A percentile compares a stretch with the other conserved stretches of the same genome.
phyloP scores from a whole-genome alignment of 805 yeast species.

The Candida koratica region DNA sequence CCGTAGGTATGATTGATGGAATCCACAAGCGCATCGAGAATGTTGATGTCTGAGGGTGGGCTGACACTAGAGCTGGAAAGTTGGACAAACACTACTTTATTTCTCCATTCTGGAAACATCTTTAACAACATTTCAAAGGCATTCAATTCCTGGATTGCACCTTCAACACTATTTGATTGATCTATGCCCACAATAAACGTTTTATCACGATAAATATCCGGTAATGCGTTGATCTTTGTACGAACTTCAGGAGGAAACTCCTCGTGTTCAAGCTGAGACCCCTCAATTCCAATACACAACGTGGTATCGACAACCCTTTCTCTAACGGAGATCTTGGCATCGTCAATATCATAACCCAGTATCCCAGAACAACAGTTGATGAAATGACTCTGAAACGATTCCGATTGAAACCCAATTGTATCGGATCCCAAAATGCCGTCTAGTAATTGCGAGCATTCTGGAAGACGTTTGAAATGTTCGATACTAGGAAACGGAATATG shows the following conservation, averaged over 20 bases:
- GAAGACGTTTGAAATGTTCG: slow-evolving; percentile 86
- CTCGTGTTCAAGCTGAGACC: slow-evolving; percentile 60
- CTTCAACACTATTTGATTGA: slow-evolving; percentile 84
- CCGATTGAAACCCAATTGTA: slow-evolving; percentile 80
- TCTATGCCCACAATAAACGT: slow-evolving; percentile 93
- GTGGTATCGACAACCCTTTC: slow-evolving; percentile 75
- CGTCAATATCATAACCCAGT: slow-evolving; percentile 70
- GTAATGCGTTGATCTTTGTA: slow-evolving; percentile 61
- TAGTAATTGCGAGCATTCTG: slow-evolving; percentile 74
- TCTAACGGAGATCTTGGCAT: slow-evolving; percentile 60
- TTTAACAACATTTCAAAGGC: slow-evolving; percentile 86
- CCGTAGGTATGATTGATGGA: slow-evolving; percentile 86
- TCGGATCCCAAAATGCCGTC: slow-evolving; percentile 93
- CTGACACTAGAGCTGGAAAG: slow-evolving; percentile 75
- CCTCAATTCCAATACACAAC: slow-evolving; percentile 88
- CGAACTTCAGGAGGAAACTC: slow-evolving; percentile 49
- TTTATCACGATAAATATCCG: slow-evolving; percentile 56
- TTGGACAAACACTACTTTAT: slow-evolving; percentile 82
- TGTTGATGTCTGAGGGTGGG: slow-evolving; percentile 56
- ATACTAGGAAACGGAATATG: slow-evolving; percentile 95
- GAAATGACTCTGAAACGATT: slow-evolving; percentile 85
- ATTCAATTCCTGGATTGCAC: slow-evolving; percentile 87
- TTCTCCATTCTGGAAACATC: slow-evolving; percentile 90
- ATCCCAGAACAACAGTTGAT: slow-evolving; percentile 85
- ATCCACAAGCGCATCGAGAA: slow-evolving; percentile 77